Evolutionary conservation across 768 basidiomycete species (phyloP).

Genomic region (Melanogaster broomeanus): DNA sequence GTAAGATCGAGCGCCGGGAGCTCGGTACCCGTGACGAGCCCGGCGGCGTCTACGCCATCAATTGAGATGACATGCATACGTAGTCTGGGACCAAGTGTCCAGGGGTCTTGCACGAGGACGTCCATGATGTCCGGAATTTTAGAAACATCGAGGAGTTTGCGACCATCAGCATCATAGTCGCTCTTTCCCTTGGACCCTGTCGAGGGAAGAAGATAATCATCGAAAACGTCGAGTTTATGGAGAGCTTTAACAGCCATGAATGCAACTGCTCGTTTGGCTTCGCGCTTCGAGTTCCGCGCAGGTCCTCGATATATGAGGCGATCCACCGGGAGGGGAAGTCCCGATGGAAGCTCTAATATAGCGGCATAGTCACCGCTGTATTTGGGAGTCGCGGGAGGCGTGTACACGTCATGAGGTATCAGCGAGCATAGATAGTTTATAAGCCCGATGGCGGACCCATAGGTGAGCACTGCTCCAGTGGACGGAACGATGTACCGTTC

Average conservation of each 20-base stretch:
- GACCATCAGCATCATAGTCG: conserved; percentile 56
- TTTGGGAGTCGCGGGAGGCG: conserved; percentile 55
- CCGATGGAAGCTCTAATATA: conserved; percentile 65
- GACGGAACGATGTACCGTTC: conserved; percentile 72
- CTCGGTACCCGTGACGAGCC: conserved; percentile 65
- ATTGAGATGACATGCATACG: conserved; percentile 67
- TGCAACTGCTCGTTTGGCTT: conserved; percentile 81
- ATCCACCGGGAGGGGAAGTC: conserved; percentile 57
- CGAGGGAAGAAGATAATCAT: conserved; percentile 80
- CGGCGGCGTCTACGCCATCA: conserved; percentile 52
- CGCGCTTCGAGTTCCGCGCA: conserved; percentile 63
- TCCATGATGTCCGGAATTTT: conserved; percentile 55
- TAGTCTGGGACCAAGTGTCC: conserved; percentile 54
- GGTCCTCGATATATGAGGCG: conserved; percentile 64
- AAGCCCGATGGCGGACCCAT: conserved; percentile 70
- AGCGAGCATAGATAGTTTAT: conserved; percentile 77
- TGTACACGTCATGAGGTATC: conserved; percentile 73
- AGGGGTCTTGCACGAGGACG: conserved; percentile 66
- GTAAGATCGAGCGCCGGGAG: conserved; percentile 50
- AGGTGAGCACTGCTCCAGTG: conserved; percentile 80
- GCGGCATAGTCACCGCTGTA: conserved; percentile 62
- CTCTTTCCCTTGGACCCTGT: conserved; percentile 49
- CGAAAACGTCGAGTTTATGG: conserved; percentile 71
- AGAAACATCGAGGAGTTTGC: conserved; percentile 42
- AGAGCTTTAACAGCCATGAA: conserved; percentile 76